Conservation (phyloP, 2,329 filamentous ascomycete genomes). For the Sodiomyces alkalinus region DNA sequence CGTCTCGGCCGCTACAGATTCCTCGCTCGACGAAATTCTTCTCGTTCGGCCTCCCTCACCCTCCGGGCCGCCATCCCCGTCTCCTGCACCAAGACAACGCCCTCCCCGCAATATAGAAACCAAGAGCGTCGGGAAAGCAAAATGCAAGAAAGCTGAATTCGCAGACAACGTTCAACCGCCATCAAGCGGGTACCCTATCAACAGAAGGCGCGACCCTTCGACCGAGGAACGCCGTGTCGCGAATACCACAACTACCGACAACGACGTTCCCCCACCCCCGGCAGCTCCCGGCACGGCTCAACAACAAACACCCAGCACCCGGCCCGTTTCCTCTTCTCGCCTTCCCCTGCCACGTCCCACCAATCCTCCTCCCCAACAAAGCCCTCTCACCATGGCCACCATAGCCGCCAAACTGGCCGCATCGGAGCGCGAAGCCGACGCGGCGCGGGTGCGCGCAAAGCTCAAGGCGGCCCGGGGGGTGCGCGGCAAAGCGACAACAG, state of each 20-base stretch:
- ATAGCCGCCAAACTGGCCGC: constrained; percentile 50
- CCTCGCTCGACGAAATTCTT: constrained; percentile 12
- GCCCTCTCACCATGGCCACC: constrained; percentile 42
- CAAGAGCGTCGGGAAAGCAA: too few species aligned
- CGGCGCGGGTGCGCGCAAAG: constrained; percentile 46
- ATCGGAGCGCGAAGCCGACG: constrained; percentile 47
- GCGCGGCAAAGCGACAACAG: too few species aligned
- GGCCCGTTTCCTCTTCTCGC: constrained; percentile 13
- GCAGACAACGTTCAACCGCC: too few species aligned
- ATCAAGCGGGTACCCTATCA: too few species aligned
- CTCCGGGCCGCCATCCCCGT: constrained; percentile 1
- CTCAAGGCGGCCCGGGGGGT: constrained; percentile 35
- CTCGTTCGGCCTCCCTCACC: constrained; percentile 5
- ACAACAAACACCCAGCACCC: constrained; percentile 3
- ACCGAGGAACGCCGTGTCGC: neutral
- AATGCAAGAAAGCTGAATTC: too few species aligned
- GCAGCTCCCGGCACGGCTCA: constrained; percentile 8
- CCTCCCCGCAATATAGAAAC: neutral
- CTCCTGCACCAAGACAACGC: constrained; percentile 1
- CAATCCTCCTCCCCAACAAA: constrained; percentile 31
- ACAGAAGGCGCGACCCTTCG: neutral
- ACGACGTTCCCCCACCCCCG: constrained; percentile 10
- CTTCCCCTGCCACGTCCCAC: constrained; percentile 19
- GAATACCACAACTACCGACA: constrained; percentile 4
- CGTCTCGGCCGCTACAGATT: constrained; percentile 8